Percentiles rank a stretch among this genome's conserved stretches.
Evolutionary conservation across 148 eudicot genomes (phyloP).

Genomic region (Fallopia convolvulus): DNA sequence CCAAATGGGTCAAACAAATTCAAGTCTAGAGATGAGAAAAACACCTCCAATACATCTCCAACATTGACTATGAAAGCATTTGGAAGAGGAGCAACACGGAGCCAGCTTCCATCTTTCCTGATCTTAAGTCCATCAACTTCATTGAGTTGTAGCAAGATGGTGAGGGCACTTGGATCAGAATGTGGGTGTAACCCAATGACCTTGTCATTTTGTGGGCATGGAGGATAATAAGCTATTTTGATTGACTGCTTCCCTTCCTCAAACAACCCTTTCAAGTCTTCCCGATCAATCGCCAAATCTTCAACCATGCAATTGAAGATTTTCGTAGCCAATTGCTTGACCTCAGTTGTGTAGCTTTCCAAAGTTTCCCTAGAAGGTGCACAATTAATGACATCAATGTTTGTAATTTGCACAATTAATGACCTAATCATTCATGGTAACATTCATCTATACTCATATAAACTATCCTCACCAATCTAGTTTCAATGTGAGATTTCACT

Average conservation of each 20-base stretch:
- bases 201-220: neutral
- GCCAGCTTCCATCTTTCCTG: conserved; percentile 9
- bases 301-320: neutral
- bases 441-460: no score
- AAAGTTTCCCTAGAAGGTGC: neutral
- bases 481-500: no score
- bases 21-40: no score
- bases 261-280: conserved; percentile 12
- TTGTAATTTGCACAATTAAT: no score
- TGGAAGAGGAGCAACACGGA: conserved; percentile 8
- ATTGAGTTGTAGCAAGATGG: neutral
- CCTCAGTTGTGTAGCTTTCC: neutral
- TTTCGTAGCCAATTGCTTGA: neutral
- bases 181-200: neutral
- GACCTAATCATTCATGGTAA: no score
- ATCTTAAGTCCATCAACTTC: neutral
- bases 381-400: no score
- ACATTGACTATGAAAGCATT: conserved; percentile 2
- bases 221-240: neutral
- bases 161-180: neutral
- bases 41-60: conserved; percentile 11
- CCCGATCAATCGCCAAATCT: neutral
- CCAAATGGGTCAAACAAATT: no score
- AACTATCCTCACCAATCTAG: no score
- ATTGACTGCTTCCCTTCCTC: conserved; percentile 15